These are phyloP conservation scores for Exophiala mesophila DNA, from an alignment of 2,329 filamentous ascomycete species.

Conservation along the genomic window DNA sequence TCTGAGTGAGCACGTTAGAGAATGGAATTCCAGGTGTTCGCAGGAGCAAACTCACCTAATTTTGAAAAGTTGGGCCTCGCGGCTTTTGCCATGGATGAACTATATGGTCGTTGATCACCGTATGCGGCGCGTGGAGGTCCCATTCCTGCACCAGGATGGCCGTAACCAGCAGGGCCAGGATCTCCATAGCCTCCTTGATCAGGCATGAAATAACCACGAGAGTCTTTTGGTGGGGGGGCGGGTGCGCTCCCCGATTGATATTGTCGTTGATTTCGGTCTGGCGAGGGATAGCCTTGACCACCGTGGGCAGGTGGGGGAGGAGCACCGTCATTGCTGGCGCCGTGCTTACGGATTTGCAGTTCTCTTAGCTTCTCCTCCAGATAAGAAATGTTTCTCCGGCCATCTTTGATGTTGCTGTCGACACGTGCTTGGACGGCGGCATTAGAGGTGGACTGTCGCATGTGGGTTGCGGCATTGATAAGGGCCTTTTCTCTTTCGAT, in stretches of 20 bases:
- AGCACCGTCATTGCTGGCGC: conserved; percentile 52
- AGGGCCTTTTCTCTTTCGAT: conserved; percentile 96
- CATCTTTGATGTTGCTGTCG: conserved; percentile 91
- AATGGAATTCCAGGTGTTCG: neutral
- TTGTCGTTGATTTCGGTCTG: conserved; percentile 24
- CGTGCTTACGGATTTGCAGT: conserved; percentile 68
- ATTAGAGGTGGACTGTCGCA: conserved; percentile 95
- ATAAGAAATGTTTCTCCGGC: conserved; percentile 88
- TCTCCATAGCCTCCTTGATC: conserved; percentile 63
- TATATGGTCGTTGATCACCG: conserved; percentile 63
- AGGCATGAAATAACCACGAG: conserved; percentile 44
- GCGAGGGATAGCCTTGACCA: conserved; percentile 28
- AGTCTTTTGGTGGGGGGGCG: conserved; percentile 69
- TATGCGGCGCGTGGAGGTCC: conserved; percentile 80
- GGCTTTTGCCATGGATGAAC: conserved; percentile 61
- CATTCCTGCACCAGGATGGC: conserved; percentile 61
- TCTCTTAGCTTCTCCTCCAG: conserved; percentile 89
- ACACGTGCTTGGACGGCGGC: conserved; percentile 82
- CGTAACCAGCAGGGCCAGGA: conserved; percentile 48
- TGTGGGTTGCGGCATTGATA: conserved; percentile 87
- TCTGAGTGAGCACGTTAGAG: conserved; percentile 52
- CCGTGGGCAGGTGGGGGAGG: conserved; percentile 47
- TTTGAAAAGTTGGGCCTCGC: conserved; percentile 85
- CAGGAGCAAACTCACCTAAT: conserved; percentile 62
- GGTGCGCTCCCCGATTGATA: conserved; percentile 43